These are phyloP conservation scores for Cryptosporidium xiaoi DNA, from an alignment of 169 alveolate genomes.

Conservation along the genomic window DNA sequence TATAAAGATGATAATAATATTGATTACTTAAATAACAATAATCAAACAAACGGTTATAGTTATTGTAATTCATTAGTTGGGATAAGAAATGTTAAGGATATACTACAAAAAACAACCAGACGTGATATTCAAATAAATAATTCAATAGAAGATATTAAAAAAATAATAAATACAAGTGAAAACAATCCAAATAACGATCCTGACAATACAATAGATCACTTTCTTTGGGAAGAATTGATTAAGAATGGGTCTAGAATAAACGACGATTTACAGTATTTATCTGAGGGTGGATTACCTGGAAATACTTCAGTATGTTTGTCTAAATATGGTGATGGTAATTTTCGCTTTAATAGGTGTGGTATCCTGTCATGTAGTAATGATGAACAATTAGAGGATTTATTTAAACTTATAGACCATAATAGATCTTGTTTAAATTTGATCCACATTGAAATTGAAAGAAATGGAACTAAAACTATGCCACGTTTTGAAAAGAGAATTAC, in stretches of 20 bases:
- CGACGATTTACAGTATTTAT: conserved; percentile 58
- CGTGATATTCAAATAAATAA: conserved; percentile 1
- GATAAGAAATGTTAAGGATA: conserved; percentile 33
- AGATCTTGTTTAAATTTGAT: conserved; percentile 24
- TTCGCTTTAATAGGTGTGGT: conserved; percentile 14
- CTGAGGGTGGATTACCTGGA: conserved; percentile 62
- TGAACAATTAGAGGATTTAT: background rate
- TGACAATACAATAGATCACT: background rate
- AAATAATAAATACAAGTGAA: conserved; percentile 14
- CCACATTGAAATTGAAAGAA: conserved; percentile 21
- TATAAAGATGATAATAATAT: background rate
- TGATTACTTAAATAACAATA: background rate
- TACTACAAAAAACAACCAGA: conserved; percentile 48
- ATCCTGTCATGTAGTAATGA: too few species aligned
- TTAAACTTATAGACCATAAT: conserved; percentile 14
- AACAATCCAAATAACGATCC: background rate
- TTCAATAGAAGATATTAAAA: conserved; percentile 30
- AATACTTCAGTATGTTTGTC: conserved; percentile 22
- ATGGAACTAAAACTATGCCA: conserved; percentile 13
- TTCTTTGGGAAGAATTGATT: conserved; percentile 10
- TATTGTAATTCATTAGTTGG: conserved; percentile 15
- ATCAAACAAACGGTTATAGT: background rate
- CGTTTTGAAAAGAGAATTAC: conserved; percentile 16
- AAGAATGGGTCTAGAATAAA: conserved; percentile 37
- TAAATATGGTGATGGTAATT: conserved; percentile 39